Evolutionary conservation across 78 protist genomes (phyloP), one percentile per base, ranked within the genome.

Genomic region (Chrysochromulina parva): DNA sequence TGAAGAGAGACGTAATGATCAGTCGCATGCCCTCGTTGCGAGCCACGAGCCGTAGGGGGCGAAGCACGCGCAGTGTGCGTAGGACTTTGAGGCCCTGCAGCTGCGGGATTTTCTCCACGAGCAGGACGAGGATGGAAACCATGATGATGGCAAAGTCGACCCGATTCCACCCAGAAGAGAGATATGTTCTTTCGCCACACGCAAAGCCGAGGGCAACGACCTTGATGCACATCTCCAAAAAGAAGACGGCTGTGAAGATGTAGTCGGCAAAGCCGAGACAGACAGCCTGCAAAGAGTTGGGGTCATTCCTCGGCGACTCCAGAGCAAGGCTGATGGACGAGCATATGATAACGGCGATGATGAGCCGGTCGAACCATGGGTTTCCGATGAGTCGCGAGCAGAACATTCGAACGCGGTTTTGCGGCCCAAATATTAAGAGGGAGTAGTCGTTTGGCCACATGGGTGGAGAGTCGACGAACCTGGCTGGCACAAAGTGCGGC

Each of bases 121-220:
- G 62, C 62, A 58, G 24, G 7, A 13, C 62, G 13, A 13, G 24
- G 24, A 47, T 3, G 11, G 87, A 54, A 1, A 47, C 26, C 17
- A 89, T 0, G 24, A 93, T 93, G 17, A 93, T 48, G 59, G 13
- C 22, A 4, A 90, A 81, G 71, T 93, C 95, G 28, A 93, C 78
- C 20, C 1, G 3, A 50, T 90, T 90, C 93, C 92, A 93, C 20
- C 17, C 50, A 20, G 1, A 0, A 3, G 4, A 1, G 10, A 78
- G 47, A 50, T 78, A 78, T 10, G 86, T 28, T 13, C 19, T 1
- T 3, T 1, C 28, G 20, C 14, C 11, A 17, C 14, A n/a, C 9
- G 26, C 71, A 20, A 65, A 65, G 4, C 71, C 71, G 26, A 10
- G 17, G 10, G 71, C 16, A 65, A 65, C 13, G n/a, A 69, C 50